These are phyloP conservation scores for Colletotrichum salicis DNA, from an alignment of 2,329 filamentous ascomycete genomes.

Conservation along the genomic window DNA sequence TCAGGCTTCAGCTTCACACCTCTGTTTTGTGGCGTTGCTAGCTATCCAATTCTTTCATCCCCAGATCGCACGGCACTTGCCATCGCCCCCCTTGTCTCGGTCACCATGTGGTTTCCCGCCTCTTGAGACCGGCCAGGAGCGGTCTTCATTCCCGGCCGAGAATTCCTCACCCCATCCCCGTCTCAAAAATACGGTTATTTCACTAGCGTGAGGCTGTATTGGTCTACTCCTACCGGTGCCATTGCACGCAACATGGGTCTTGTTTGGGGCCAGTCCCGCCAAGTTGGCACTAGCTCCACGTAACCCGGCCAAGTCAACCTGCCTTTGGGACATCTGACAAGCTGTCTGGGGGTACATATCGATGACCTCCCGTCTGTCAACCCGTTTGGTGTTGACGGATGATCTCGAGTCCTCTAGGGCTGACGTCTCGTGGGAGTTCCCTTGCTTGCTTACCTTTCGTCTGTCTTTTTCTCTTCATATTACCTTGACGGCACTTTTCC, in stretches of 20 bases:
- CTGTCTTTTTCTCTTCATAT: background rate
- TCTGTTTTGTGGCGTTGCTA: background rate
- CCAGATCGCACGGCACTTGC: slow-evolving; percentile 14
- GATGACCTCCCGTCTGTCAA: background rate
- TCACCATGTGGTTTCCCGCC: slow-evolving; percentile 4
- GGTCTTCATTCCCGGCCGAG: slow-evolving; percentile 5
- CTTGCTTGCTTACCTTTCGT: background rate
- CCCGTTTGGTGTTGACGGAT: background rate
- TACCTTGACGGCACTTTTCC: slow-evolving; percentile 21
- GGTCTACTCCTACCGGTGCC: background rate
- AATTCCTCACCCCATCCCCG: slow-evolving; percentile 2
- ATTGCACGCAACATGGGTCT: slow-evolving; percentile 1
- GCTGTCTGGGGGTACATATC: slow-evolving; percentile 18
- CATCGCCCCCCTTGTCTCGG: background rate
- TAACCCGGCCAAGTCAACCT: background rate
- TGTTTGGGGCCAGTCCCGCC: slow-evolving; percentile 16
- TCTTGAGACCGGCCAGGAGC: slow-evolving; percentile 15
- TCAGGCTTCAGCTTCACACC: background rate
- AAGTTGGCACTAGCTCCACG: slow-evolving; percentile 23
- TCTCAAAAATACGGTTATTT: slow-evolving; percentile 21
- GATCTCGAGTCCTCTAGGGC: slow-evolving; percentile 14
- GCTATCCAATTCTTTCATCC: background rate
- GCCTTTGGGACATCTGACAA: background rate
- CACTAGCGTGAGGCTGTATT: slow-evolving; percentile 23
- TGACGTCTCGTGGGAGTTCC: background rate